Percentiles rank a stretch among this genome's conserved stretches.
Conservation (phyloP, 1,284 basidiomycete genomes). For the Termitomyces sp. region DNA sequence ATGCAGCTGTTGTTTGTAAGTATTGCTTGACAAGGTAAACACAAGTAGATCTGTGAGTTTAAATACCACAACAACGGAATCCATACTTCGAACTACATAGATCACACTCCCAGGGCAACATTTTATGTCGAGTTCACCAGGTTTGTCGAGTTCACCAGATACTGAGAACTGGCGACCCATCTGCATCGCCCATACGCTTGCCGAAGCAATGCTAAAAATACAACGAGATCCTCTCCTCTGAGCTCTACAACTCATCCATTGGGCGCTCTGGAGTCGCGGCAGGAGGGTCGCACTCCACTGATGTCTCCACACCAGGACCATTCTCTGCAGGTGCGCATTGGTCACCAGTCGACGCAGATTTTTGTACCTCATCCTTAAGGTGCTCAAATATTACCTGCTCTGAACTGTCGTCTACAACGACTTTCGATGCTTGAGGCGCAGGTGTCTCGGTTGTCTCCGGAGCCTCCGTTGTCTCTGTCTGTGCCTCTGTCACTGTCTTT, state of each 20-base stretch:
- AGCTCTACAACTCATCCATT: slow-evolving; percentile 15
- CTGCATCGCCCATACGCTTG: neutral
- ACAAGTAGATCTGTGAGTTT: no score
- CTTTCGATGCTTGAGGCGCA: neutral
- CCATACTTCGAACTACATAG: no score
- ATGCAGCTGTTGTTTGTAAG: no score
- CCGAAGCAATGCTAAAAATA: neutral
- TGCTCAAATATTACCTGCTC: slow-evolving; percentile 7
- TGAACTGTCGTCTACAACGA: neutral
- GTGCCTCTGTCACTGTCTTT: neutral
- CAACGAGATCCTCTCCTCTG: neutral
- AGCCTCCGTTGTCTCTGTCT: neutral
- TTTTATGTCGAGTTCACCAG: no score
- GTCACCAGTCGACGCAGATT: neutral
- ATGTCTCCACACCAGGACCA: slow-evolving; percentile 5
- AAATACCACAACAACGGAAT: no score
- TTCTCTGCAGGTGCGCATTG: slow-evolving; percentile 2
- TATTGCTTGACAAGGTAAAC: no score
- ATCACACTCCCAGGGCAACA: no score
- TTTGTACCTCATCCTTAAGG: neutral
- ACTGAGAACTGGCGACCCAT: neutral
- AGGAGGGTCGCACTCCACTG: slow-evolving; percentile 6
- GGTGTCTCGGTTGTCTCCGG: neutral
- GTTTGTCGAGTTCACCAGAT: neutral
- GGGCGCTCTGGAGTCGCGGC: neutral